Evolutionary conservation across 176 grass and related monocot genomes (phyloP).

Genomic region (Dendrocalamus sinicus): DNA sequence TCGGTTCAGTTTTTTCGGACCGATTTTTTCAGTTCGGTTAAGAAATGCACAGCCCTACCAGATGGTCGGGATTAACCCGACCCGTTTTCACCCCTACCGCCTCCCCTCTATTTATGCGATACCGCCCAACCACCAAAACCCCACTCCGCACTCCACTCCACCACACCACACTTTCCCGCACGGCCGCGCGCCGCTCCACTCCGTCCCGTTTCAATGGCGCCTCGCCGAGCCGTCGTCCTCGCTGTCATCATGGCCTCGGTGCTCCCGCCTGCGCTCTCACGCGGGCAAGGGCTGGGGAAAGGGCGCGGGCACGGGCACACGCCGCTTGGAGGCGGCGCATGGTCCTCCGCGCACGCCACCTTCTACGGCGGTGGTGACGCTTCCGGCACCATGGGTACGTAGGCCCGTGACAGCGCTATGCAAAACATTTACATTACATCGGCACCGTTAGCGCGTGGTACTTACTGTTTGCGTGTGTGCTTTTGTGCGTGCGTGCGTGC

Average conservation of each 20-base stretch:
- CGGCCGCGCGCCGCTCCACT: not conserved
- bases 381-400: constrained; percentile 82
- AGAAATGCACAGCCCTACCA: too few relatives aligned
- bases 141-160: not conserved
- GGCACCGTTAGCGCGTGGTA: too few relatives aligned
- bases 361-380: constrained; percentile 97
- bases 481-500: not conserved
- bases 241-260: constrained; percentile 29
- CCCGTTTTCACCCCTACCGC: too few relatives aligned
- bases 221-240: not conserved
- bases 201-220: constrained; percentile 20
- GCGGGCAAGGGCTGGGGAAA: not conserved
- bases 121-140: not conserved
- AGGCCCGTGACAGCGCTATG: not conserved
- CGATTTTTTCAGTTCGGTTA: too few relatives aligned
- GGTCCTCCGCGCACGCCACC: constrained; percentile 77
- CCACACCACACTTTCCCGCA: too few relatives aligned
- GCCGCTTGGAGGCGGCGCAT: constrained; percentile 41
- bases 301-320: constrained; percentile 25
- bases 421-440: not conserved
- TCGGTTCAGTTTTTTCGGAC: too few relatives aligned
- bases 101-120: constrained; percentile 33
- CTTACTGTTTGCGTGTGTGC: not conserved
- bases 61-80: too few relatives aligned
- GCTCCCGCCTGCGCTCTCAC: constrained; percentile 16